Conservation (phyloP, 768 basidiomycete genomes). For the Lanmaoa rubissima region DNA sequence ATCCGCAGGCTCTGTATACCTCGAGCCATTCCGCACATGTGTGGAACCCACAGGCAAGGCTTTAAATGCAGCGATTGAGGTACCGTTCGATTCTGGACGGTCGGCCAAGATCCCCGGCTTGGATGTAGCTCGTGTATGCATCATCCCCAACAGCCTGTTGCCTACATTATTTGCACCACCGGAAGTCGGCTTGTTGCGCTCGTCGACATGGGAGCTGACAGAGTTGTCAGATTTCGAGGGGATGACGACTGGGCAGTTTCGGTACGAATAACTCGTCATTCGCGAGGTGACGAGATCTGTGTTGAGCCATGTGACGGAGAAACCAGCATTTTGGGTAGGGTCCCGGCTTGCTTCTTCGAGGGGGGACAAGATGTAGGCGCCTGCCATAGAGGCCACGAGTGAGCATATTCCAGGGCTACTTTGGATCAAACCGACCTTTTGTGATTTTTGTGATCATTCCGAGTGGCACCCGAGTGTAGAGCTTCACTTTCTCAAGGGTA, state of each 20-base stretch:
- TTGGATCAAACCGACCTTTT: conserved; percentile 54
- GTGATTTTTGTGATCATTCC: conserved; percentile 72
- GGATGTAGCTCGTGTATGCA: conserved; percentile 16
- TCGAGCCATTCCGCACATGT: conserved; percentile 40
- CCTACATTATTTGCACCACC: conserved; percentile 2
- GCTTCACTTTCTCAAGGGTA: conserved; percentile 85
- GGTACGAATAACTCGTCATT: conserved; percentile 80
- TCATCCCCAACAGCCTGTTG: conserved; percentile 27
- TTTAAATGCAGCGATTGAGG: conserved; percentile 73
- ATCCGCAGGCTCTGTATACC: conserved; percentile 56
- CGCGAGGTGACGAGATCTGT: conserved; percentile 66
- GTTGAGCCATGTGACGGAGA: conserved; percentile 77
- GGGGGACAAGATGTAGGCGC: conserved; percentile 93
- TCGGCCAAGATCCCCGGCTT: conserved; percentile 36
- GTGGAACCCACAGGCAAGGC: conserved; percentile 71
- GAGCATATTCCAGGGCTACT: background rate
- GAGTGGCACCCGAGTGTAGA: conserved; percentile 87
- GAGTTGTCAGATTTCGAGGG: background rate
- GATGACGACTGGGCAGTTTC: conserved; percentile 54
- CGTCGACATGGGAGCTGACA: background rate
- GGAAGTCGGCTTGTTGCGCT: background rate
- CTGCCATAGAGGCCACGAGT: conserved; percentile 37
- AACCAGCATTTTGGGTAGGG: conserved; percentile 84
- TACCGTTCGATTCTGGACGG: conserved; percentile 36
- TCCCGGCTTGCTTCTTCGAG: conserved; percentile 91